These are phyloP conservation scores for Tephrocybe sp. DNA, from an alignment of 768 basidiomycete species.

Conservation along the genomic window DNA sequence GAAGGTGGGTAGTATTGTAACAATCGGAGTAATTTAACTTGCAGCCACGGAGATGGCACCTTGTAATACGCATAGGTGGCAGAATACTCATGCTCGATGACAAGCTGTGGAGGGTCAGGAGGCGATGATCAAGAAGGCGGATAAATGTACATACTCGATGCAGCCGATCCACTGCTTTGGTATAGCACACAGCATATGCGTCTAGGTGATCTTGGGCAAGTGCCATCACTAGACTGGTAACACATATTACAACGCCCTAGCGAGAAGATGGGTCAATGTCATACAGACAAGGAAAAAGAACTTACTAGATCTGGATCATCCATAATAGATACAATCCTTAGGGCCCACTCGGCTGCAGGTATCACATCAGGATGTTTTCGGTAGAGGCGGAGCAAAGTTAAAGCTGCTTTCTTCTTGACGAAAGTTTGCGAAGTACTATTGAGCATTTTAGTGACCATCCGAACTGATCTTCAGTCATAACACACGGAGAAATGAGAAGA, in stretches of 20 bases:
- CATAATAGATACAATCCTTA: constrained; percentile 94
- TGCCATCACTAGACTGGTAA: constrained; percentile 91
- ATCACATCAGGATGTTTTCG: constrained; percentile 96
- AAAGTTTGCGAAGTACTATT: constrained; percentile 89
- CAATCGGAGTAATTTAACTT: constrained; percentile 91
- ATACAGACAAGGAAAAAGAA: constrained; percentile 14
- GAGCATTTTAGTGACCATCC: constrained; percentile 15
- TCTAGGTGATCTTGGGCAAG: constrained; percentile 93
- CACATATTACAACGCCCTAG: constrained; percentile 93
- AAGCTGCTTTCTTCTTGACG: constrained; percentile 97
- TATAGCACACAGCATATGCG: constrained; percentile 89
- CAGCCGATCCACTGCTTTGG: constrained; percentile 90
- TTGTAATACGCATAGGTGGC: constrained; percentile 96
- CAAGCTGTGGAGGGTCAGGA: constrained; percentile 52
- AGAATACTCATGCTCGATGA: constrained; percentile 88
- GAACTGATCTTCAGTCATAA: constrained; percentile 8
- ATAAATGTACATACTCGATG: constrained; percentile 59
- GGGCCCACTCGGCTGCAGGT: constrained; percentile 92
- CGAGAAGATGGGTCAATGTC: constrained; percentile 3
- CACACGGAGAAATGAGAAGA: constrained; percentile 90
- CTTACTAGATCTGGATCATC: constrained; percentile 87
- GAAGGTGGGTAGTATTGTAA: constrained; percentile 96
- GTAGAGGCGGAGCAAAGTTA: constrained; percentile 90
- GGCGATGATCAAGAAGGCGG: neutral
- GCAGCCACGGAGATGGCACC: constrained; percentile 96